Percentiles rank a stretch among this genome's conserved stretches.
Conservation (phyloP, 2,329 filamentous ascomycete genomes). For the Fusarium lateritium region DNA sequence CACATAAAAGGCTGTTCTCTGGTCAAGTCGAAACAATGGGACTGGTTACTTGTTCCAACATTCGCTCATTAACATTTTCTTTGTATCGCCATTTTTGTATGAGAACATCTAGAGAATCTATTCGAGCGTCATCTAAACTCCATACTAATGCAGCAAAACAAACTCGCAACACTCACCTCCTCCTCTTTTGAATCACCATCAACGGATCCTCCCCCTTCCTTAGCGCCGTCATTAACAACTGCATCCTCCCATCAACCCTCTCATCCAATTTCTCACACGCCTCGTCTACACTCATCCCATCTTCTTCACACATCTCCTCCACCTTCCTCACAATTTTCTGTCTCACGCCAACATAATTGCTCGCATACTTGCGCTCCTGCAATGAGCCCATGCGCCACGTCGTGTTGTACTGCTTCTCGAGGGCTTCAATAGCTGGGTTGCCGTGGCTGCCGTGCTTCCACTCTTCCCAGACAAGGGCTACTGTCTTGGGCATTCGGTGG, state of each 20-base stretch:
- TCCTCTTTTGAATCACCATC: constrained; percentile 23
- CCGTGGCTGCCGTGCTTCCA: constrained; percentile 43
- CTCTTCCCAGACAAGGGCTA: constrained; percentile 44
- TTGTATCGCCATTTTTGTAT: background rate
- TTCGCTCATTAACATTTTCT: background rate
- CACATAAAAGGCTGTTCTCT: background rate
- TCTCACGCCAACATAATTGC: constrained; percentile 48
- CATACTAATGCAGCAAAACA: background rate
- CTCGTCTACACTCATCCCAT: constrained; percentile 4
- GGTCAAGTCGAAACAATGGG: background rate
- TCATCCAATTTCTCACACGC: constrained; percentile 37
- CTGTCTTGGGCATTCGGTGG: constrained; percentile 45
- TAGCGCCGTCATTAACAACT: constrained; percentile 40
- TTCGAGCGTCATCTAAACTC: background rate
- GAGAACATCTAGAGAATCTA: background rate
- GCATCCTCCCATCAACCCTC: constrained; percentile 46
- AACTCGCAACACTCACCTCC: background rate
- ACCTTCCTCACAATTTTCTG: constrained; percentile 42
- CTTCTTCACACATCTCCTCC: constrained; percentile 32
- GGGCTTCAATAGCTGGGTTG: constrained; percentile 41
- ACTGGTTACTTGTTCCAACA: background rate
- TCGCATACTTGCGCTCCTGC: constrained; percentile 46
- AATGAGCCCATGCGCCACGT: constrained; percentile 39
- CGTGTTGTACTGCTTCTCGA: constrained; percentile 41
- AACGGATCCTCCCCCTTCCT: constrained; percentile 44